Conservation (phyloP, 2,329 filamentous ascomycete species). For the Diplodia corticola region DNA sequence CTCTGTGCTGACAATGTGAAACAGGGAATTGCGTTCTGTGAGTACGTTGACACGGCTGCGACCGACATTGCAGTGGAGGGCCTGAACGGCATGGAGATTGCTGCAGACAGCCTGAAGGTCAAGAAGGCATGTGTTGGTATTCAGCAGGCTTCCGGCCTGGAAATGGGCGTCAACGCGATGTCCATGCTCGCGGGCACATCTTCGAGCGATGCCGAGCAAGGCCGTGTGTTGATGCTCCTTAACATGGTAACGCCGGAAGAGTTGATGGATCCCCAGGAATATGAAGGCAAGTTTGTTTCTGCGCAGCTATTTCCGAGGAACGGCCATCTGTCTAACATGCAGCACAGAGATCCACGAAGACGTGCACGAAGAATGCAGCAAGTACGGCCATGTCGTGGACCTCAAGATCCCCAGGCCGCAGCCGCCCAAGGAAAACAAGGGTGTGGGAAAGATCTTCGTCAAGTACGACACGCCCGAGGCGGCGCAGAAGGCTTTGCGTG, state of each 20-base stretch:
- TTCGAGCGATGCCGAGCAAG: conserved; percentile 73
- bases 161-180: conserved; percentile 97
- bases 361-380: conserved; percentile 86
- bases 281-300: conserved; percentile 67
- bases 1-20: conserved; percentile 23
- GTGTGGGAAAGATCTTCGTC: conserved; percentile 96
- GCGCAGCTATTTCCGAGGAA: conserved; percentile 9
- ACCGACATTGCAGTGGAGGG: conserved; percentile 88
- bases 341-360: conserved; percentile 89
- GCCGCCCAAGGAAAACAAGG: conserved; percentile 78
- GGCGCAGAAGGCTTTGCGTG: conserved; percentile 79
- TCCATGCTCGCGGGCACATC: conserved; percentile 93
- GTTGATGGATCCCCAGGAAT: conserved; percentile 89
- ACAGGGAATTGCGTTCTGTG: conserved; percentile 93
- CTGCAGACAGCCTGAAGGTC: conserved; percentile 82
- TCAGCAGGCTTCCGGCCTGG: conserved; percentile 86
- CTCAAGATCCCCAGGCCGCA: conserved; percentile 89
- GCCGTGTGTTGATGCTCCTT: conserved; percentile 84
- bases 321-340: conserved; percentile 38
- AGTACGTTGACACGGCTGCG: conserved; percentile 75
- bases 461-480: conserved; percentile 81
- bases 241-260: conserved; percentile 99
- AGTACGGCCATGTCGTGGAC: conserved; percentile 83
- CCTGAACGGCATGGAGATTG: conserved; percentile 89
- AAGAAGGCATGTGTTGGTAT: conserved; percentile 87